phyloP scores from a whole-genome alignment of 257 asterid genomes.

The Anisodus acutangulus region DNA sequence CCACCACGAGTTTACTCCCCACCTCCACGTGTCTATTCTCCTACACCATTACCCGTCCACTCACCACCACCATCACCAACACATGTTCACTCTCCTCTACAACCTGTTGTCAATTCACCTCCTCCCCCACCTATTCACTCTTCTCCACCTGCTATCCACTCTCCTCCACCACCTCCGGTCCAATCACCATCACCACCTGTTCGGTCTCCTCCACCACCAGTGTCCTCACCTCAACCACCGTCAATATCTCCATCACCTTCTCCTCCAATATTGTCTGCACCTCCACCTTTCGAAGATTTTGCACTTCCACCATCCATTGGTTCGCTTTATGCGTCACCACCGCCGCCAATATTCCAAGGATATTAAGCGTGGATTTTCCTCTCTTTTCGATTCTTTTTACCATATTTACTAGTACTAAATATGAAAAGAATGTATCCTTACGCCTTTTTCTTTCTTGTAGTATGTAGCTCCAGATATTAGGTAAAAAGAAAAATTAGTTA shows the following conservation, averaged over 20 bases:
- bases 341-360: slow-evolving; percentile 44
- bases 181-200: slow-evolving; percentile 13
- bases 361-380: slow-evolving; percentile 27
- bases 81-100: background rate
- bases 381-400: too few relatives aligned
- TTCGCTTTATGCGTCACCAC: slow-evolving; percentile 41
- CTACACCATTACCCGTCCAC: background rate
- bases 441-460: too few relatives aligned
- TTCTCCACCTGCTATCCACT: too few relatives aligned
- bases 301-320: slow-evolving; percentile 40
- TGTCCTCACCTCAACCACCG: slow-evolving; percentile 13
- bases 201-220: slow-evolving; percentile 14
- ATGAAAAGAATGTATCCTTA: too few relatives aligned
- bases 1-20: background rate
- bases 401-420: too few relatives aligned
- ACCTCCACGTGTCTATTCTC: background rate
- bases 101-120: background rate
- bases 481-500: too few relatives aligned
- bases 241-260: slow-evolving; percentile 8
- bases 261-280: background rate
- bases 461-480: too few relatives aligned
- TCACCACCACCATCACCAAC: background rate
- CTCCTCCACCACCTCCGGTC: slow-evolving; percentile 23
- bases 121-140: too few relatives aligned
- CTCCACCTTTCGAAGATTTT: slow-evolving; percentile 24